Evolutionary conservation across 495 filamentous ascomycete species (phyloP).

Genomic region (Tuber melanosporum): DNA sequence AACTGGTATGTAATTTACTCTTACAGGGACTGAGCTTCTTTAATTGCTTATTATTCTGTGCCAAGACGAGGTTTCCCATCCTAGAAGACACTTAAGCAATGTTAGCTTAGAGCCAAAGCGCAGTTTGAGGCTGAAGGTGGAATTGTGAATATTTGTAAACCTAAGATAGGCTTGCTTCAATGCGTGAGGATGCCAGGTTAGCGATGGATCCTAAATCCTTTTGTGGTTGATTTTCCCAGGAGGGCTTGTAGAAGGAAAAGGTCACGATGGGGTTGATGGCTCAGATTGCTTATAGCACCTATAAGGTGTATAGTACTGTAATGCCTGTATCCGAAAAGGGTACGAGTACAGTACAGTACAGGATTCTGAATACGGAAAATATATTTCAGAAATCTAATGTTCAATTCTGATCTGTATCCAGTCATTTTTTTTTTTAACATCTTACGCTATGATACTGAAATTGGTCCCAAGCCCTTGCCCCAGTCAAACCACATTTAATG

Average conservation of each 20-base stretch:
- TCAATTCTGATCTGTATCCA: no score
- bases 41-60: not conserved
- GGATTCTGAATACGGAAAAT: no score
- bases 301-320: no score
- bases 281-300: not conserved
- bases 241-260: not conserved
- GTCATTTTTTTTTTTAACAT: no score
- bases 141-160: not conserved
- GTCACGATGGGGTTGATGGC: not conserved
- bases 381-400: no score
- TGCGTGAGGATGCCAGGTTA: not conserved
- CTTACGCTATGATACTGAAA: no score
- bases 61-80: not conserved
- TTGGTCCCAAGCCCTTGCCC: no score
- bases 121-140: not conserved
- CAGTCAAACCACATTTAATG: no score
- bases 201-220: not conserved
- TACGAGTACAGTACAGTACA: no score
- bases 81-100: not conserved
- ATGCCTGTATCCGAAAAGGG: no score
- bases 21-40: not conserved
- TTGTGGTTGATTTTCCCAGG: not conserved
- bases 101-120: not conserved
- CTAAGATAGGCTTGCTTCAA: not conserved
- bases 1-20: not conserved